These are phyloP conservation scores for Wickerhamiella australiensis DNA, from an alignment of 805 yeast species.

Conservation along the genomic window DNA sequence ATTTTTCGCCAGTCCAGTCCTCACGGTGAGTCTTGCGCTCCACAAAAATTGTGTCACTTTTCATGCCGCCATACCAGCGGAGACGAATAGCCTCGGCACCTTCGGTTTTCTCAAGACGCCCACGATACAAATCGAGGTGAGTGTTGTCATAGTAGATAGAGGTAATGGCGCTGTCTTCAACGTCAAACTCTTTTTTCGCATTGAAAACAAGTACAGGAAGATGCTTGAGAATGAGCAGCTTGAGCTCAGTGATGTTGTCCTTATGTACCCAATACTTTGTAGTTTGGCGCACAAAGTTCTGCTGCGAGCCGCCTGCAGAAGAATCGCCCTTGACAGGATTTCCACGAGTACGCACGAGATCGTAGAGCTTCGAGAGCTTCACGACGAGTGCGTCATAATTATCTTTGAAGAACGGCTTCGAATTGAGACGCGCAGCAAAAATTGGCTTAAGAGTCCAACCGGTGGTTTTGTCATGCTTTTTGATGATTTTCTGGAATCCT, in stretches of 20 bases:
- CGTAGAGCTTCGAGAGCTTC: slow-evolving; percentile 77
- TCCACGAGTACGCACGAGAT: slow-evolving; percentile 89
- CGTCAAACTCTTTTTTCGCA: slow-evolving; percentile 88
- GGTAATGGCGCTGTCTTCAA: slow-evolving; percentile 90
- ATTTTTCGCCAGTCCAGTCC: slow-evolving; percentile 99
- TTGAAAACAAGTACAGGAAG: slow-evolving; percentile 95
- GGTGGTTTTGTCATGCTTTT: slow-evolving; percentile 91
- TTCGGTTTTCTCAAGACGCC: slow-evolving; percentile 89
- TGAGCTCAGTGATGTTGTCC: slow-evolving; percentile 92
- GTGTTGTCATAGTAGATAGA: slow-evolving; percentile 91
- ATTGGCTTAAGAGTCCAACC: slow-evolving; percentile 73
- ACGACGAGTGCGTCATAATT: slow-evolving; percentile 84
- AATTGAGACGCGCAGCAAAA: slow-evolving; percentile 80
- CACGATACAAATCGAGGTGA: slow-evolving; percentile 81
- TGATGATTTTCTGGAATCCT: slow-evolving; percentile 91
- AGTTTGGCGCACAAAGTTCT: slow-evolving; percentile 95
- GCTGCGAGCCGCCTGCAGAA: slow-evolving; percentile 96
- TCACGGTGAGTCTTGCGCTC: slow-evolving; percentile 98
- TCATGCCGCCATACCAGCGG: slow-evolving; percentile 99
- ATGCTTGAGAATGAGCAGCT: slow-evolving; percentile 83
- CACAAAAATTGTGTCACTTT: slow-evolving; percentile 78
- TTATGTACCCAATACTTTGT: slow-evolving; percentile 99
- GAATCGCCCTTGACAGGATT: slow-evolving; percentile 92
- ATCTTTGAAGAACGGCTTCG: slow-evolving; percentile 93
- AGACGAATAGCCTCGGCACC: slow-evolving; percentile 98